Percentiles rank a stretch among this genome's conserved stretches.
phyloP scores from a whole-genome alignment of 2,329 filamentous ascomycete species.

The Capronia americana region DNA sequence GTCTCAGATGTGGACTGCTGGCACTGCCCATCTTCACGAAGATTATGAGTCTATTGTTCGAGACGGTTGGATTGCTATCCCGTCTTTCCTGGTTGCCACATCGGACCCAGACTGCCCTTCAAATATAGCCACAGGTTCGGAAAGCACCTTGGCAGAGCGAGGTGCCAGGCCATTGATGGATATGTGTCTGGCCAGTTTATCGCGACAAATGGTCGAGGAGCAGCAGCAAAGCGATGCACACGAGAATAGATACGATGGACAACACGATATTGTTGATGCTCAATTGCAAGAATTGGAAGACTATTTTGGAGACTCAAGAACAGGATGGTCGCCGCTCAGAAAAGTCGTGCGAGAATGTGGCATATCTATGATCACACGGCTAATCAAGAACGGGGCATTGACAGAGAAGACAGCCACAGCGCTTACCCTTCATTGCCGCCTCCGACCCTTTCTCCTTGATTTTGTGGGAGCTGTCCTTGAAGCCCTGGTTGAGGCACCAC shows the following conservation, averaged over 20 bases:
- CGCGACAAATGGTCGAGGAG: slow-evolving; percentile 19
- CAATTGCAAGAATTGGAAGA: slow-evolving; percentile 26
- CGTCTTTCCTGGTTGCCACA: slow-evolving; percentile 20
- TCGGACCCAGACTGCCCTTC: not conserved
- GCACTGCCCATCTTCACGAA: slow-evolving; percentile 30
- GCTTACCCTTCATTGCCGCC: slow-evolving; percentile 2
- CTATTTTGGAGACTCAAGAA: slow-evolving; percentile 21
- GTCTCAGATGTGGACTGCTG: slow-evolving; percentile 8
- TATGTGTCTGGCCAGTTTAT: slow-evolving; percentile 21
- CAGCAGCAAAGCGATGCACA: slow-evolving; percentile 25
- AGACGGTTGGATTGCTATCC: slow-evolving; percentile 16
- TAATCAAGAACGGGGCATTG: slow-evolving; percentile 17
- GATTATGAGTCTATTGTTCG: slow-evolving; percentile 32
- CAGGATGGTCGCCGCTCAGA: slow-evolving; percentile 23
- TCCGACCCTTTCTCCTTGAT: slow-evolving; percentile 7
- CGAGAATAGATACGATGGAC: slow-evolving; percentile 22
- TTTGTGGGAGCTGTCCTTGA: slow-evolving; percentile 15
- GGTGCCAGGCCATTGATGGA: slow-evolving; percentile 21
- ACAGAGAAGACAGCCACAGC: slow-evolving; percentile 1
- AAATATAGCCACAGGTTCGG: not conserved
- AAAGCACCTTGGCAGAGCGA: not conserved
- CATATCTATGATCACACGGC: slow-evolving; percentile 14
- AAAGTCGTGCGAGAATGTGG: slow-evolving; percentile 17
- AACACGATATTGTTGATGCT: slow-evolving; percentile 21
- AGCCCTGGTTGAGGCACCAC: slow-evolving; percentile 9